A percentile compares a stretch with the other conserved stretches of the same genome.
These are phyloP conservation scores for Suillus lakei DNA, from an alignment of 768 basidiomycete genomes.

Conservation along the genomic window DNA sequence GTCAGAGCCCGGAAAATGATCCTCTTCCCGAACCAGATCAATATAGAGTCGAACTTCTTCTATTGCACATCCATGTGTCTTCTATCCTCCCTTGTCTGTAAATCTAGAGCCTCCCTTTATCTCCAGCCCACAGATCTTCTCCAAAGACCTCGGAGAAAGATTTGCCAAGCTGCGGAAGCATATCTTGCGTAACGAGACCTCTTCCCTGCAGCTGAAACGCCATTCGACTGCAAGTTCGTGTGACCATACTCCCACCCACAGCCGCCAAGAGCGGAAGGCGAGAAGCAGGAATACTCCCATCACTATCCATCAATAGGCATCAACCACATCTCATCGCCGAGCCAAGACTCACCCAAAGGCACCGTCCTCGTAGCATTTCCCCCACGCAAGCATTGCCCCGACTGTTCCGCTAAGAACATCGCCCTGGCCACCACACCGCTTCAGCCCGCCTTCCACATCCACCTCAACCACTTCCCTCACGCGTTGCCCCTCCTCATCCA, in stretches of 20 bases:
- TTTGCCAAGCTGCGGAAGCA: slow-evolving; percentile 65
- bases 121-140: slow-evolving; percentile 46
- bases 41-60: slow-evolving; percentile 1
- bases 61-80: not conserved
- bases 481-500: slow-evolving; percentile 54
- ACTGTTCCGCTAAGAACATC: slow-evolving; percentile 90
- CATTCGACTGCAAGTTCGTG: slow-evolving; percentile 77
- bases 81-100: not conserved
- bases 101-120: slow-evolving; percentile 42
- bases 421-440: slow-evolving; percentile 95
- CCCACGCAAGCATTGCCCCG: slow-evolving; percentile 94
- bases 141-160: slow-evolving; percentile 80
- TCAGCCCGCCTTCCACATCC: slow-evolving; percentile 78
- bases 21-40: not conserved
- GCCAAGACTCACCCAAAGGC: slow-evolving; percentile 67
- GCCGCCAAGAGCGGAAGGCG: slow-evolving; percentile 85
- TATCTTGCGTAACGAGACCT: slow-evolving; percentile 81
- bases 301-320: slow-evolving; percentile 39
- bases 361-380: slow-evolving; percentile 88
- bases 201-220: slow-evolving; percentile 82
- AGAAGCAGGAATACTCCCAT: slow-evolving; percentile 57
- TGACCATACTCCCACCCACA: slow-evolving; percentile 86
- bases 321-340: not conserved
- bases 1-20: not conserved
- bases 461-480: slow-evolving; percentile 67